These are phyloP conservation scores for Hygrocybe coccinea DNA, from an alignment of 768 basidiomycete species.

Conservation along the genomic window DNA sequence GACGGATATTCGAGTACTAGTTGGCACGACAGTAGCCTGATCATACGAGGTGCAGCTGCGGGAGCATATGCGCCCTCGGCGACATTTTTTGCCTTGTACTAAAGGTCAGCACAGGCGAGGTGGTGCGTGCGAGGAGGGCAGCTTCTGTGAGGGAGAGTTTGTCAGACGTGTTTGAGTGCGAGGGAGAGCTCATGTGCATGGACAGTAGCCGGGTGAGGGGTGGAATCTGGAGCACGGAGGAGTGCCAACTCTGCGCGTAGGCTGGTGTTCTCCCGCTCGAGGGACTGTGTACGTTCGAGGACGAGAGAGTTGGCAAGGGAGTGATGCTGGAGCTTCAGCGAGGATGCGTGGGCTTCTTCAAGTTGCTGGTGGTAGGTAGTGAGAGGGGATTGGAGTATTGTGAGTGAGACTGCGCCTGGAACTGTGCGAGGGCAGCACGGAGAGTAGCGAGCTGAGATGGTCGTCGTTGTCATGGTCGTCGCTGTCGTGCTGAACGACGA, in stretches of 20 bases:
- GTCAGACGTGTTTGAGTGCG: conserved; percentile 59
- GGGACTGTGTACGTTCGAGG: conserved; percentile 40
- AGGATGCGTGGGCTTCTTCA: conserved; percentile 55
- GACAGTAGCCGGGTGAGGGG: conserved; percentile 28
- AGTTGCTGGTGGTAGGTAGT: conserved; percentile 40
- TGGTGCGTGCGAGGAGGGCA: no score
- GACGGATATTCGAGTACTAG: no score
- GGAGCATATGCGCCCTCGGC: conserved; percentile 53
- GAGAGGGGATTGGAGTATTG: conserved; percentile 8
- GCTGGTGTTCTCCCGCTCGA: conserved; percentile 57
- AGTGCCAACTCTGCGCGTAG: conserved; percentile 51
- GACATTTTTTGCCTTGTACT: conserved; percentile 34
- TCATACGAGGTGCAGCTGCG: conserved; percentile 42
- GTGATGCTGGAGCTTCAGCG: conserved; percentile 61
- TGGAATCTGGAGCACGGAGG: conserved; percentile 48
- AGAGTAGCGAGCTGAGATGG: conserved; percentile 50
- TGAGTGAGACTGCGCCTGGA: conserved; percentile 38
- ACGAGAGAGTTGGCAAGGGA: conserved; percentile 50
- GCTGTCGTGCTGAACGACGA: background rate
- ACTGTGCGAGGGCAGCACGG: conserved; percentile 41
- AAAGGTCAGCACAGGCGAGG: conserved; percentile 39
- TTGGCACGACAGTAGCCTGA: no score
- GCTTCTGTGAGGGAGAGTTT: conserved; percentile 55
- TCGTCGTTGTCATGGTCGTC: conserved; percentile 31
- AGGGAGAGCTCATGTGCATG: conserved; percentile 55